A percentile compares a stretch with the other conserved stretches of the same genome.
These are phyloP conservation scores for Fusarium xyrophilum DNA, from an alignment of 2,329 filamentous ascomycete genomes.

Conservation along the genomic window DNA sequence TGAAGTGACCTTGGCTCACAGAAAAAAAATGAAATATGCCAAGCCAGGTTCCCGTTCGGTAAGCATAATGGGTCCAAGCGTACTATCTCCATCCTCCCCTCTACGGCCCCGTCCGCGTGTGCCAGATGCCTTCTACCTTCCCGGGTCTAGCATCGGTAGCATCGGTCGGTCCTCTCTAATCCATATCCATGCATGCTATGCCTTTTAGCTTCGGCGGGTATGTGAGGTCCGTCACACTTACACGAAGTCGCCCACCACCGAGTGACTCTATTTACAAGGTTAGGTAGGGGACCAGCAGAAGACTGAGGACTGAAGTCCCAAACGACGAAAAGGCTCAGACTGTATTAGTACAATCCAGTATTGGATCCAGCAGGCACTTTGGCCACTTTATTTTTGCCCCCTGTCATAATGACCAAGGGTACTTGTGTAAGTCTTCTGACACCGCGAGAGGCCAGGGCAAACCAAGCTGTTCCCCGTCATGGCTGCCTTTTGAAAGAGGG, in stretches of 20 bases:
- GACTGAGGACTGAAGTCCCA: background rate
- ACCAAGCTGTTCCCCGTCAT: conserved; percentile 8
- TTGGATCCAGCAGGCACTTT: background rate
- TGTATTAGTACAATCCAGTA: background rate
- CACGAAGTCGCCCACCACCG: conserved; percentile 10
- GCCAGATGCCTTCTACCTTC: conserved; percentile 30
- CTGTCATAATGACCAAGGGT: background rate
- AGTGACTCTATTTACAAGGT: conserved; percentile 3
- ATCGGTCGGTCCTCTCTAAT: conserved; percentile 33
- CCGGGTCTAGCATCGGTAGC: conserved; percentile 29
- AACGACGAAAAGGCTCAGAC: background rate
- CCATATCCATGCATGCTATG: conserved; percentile 40
- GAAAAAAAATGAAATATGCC: background rate
- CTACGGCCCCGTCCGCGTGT: conserved; percentile 42
- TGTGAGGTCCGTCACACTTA: conserved; percentile 38
- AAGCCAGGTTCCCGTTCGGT: conserved; percentile 5
- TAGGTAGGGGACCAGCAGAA: background rate
- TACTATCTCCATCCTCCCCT: conserved; percentile 23
- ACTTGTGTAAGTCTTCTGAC: background rate
- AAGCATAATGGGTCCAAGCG: conserved; percentile 29
- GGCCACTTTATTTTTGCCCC: background rate
- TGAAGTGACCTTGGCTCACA: background rate
- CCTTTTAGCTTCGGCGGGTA: conserved; percentile 43
- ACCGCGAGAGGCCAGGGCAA: background rate
- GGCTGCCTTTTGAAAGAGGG: conserved; percentile 6